These are phyloP conservation scores for Beauveria brongniartii DNA, from an alignment of 2,329 filamentous ascomycete genomes.

Conservation along the genomic window DNA sequence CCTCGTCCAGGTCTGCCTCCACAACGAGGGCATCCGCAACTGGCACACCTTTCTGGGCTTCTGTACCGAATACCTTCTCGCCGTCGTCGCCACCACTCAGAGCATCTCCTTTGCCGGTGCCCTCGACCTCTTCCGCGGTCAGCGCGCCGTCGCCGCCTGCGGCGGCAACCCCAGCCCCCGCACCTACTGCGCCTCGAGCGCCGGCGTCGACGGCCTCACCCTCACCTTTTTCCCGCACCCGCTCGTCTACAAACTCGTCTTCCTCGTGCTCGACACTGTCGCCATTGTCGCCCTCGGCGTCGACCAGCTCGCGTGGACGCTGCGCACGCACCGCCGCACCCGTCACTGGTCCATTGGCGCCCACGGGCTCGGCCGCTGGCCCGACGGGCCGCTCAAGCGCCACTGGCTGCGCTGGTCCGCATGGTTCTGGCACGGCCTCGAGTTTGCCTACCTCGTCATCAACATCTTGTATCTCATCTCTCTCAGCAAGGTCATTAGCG, in stretches of 20 bases:
- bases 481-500: constrained; percentile 26
- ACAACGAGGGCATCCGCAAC: constrained; percentile 31
- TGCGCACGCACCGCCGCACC: constrained; percentile 26
- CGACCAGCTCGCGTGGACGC: constrained; percentile 30
- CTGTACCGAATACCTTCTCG: constrained; percentile 29
- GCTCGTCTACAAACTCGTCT: constrained; percentile 29
- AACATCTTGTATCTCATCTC: constrained; percentile 32
- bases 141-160: constrained; percentile 24
- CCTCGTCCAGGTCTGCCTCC: constrained; percentile 28
- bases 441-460: constrained; percentile 28
- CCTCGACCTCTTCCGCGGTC: constrained; percentile 26
- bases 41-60: constrained; percentile 34
- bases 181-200: constrained; percentile 29
- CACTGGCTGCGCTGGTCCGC: constrained; percentile 22
- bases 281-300: constrained; percentile 26
- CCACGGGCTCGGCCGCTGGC: constrained; percentile 25
- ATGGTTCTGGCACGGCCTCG: constrained; percentile 28
- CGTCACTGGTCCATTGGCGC: constrained; percentile 23
- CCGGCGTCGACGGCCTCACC: constrained; percentile 24
- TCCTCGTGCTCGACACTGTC: constrained; percentile 27
- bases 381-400: constrained; percentile 20
- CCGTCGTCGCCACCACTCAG: constrained; percentile 29
- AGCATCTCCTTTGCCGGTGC: constrained; percentile 27
- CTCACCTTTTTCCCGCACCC: constrained; percentile 31
- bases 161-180: constrained; percentile 30